These are phyloP conservation scores for Rhodotorula kratochvilovae DNA, from an alignment of 768 basidiomycete genomes.

Conservation along the genomic window DNA sequence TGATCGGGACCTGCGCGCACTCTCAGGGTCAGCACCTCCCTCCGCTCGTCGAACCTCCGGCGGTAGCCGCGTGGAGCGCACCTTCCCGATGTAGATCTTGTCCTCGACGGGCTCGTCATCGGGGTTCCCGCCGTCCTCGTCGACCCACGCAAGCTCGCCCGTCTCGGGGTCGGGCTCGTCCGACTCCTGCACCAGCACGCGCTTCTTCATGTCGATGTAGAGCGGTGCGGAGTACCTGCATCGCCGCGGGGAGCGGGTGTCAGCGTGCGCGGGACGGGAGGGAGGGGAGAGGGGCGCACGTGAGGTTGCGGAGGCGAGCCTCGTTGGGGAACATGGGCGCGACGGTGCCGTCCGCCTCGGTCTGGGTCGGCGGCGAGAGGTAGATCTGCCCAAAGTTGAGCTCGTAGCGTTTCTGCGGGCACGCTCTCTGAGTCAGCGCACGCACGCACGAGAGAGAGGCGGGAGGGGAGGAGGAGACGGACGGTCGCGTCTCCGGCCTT, in stretches of 20 bases:
- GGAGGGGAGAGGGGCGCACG: constrained; percentile 44
- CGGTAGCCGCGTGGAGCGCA: constrained; percentile 49
- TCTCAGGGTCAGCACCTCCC: constrained; percentile 58
- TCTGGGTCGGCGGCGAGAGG: constrained; percentile 87
- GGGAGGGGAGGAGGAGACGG: constrained; percentile 28
- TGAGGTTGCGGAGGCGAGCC: constrained; percentile 86
- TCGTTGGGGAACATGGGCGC: constrained; percentile 95
- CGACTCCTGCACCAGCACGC: constrained; percentile 70
- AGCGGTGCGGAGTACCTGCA: constrained; percentile 75
- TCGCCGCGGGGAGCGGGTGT: neutral
- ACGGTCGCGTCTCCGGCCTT: constrained; percentile 57
- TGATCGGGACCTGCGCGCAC: constrained; percentile 61
- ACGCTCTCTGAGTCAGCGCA: no score
- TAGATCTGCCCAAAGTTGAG: constrained; percentile 98
- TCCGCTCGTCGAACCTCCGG: constrained; percentile 48
- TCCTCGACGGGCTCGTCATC: constrained; percentile 46
- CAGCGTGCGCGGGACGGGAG: neutral
- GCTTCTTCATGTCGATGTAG: constrained; percentile 91
- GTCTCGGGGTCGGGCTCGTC: constrained; percentile 61
- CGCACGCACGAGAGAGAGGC: no score
- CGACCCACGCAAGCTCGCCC: constrained; percentile 39
- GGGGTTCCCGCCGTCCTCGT: constrained; percentile 35
- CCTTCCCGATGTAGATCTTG: constrained; percentile 94
- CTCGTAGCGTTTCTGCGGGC: constrained; percentile 76
- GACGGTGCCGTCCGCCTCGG: constrained; percentile 90